Conservation (phyloP, 345 rosid species). For the Gossypium rotundifolium region DNA sequence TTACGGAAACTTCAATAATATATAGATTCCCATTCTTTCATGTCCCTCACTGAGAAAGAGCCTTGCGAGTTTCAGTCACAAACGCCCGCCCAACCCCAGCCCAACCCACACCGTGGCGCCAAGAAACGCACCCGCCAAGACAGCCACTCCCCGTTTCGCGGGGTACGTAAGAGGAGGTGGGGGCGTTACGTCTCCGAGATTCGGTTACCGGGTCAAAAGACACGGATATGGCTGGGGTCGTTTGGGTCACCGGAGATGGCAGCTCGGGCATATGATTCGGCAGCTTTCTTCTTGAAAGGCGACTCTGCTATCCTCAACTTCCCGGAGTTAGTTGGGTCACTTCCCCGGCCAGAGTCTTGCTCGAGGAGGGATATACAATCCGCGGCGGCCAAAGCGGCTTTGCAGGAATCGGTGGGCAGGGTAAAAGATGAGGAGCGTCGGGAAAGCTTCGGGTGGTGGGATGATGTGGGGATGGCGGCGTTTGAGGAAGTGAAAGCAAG, state of each 20-base stretch:
- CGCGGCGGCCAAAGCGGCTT: constrained; percentile 5
- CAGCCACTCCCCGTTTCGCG: not conserved
- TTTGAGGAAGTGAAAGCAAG: constrained; percentile 1
- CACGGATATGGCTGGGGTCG: constrained; percentile 5
- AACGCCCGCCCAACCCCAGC: not conserved
- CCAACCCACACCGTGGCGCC: not conserved
- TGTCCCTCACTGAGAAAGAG: not conserved
- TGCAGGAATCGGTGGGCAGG: not conserved
- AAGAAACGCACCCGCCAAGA: not conserved
- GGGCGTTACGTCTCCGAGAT: constrained; percentile 8
- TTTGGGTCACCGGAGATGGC: constrained; percentile 4
- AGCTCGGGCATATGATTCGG: constrained; percentile 5
- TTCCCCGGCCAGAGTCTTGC: not conserved
- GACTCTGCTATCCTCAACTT: constrained; percentile 7
- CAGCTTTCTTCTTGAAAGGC: constrained; percentile 5
- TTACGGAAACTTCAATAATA: not conserved
- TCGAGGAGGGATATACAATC: constrained; percentile 5
- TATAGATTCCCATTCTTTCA: not conserved
- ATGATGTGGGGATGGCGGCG: not conserved
- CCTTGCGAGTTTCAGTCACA: not conserved
- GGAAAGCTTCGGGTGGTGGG: not conserved
- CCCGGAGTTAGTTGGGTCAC: not conserved
- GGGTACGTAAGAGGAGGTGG: constrained; percentile 8
- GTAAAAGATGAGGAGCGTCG: not conserved
- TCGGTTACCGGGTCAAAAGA: constrained; percentile 3